Evolutionary conservation across 139 green algal species (phyloP).

Genomic region (Desmodesmus armatus): DNA sequence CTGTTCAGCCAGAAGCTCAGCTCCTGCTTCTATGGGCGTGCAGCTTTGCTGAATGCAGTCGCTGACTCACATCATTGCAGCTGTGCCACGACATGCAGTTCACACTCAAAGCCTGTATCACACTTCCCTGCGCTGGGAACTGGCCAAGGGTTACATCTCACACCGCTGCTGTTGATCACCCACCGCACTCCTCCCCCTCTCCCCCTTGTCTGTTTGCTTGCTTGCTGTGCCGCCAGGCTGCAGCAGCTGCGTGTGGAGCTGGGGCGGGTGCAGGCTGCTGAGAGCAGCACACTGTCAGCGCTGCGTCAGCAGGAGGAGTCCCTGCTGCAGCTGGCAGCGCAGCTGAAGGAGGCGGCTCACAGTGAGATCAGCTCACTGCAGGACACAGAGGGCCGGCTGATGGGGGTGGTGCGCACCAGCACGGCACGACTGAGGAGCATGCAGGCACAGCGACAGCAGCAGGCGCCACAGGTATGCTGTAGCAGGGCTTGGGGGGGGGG

Average conservation of each 20-base stretch:
- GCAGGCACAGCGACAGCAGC: conserved; percentile 25
- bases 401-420: conserved; percentile 11
- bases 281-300: not conserved
- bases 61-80: not conserved
- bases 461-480: not conserved
- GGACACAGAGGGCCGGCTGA: conserved; percentile 15
- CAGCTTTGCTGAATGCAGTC: not conserved
- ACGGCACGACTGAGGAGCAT: conserved; percentile 1
- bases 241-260: conserved; percentile 2
- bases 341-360: conserved; percentile 30
- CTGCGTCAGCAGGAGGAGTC: conserved; percentile 20
- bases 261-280: not conserved
- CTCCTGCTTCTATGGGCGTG: not conserved
- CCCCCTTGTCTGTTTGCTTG: not conserved
- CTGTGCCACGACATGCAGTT: not conserved
- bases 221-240: not conserved
- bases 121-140: not conserved
- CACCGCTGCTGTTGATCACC: not conserved
- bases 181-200: not conserved
- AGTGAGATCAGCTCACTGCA: conserved; percentile 16
- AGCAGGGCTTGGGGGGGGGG: too few species aligned
- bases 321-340: conserved; percentile 4
- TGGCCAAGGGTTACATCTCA: not conserved
- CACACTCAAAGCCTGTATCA: not conserved
- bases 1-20: not conserved